These are phyloP conservation scores for Juncus effusus DNA, from an alignment of 176 grass and related monocot genomes.

Conservation along the genomic window DNA sequence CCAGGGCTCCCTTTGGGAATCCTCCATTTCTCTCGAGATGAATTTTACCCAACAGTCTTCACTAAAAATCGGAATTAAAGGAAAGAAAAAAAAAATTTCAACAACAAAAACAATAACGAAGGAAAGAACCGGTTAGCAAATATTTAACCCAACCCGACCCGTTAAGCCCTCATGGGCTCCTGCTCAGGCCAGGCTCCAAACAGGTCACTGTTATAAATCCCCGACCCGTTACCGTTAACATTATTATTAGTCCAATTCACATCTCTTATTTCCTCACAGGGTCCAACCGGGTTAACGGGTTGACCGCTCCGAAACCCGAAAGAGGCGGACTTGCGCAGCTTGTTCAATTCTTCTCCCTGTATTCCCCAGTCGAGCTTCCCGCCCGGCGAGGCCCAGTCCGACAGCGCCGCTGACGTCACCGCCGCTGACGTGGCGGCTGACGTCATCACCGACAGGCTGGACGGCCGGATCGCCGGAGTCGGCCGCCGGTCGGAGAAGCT, in stretches of 20 bases:
- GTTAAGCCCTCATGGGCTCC: conserved; percentile 74
- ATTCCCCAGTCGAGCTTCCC: conserved; percentile 92
- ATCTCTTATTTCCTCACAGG: conserved; percentile 49
- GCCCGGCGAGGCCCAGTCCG: conserved; percentile 76
- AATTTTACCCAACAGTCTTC: conserved; percentile 51
- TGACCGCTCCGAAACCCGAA: conserved; percentile 57
- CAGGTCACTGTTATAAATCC: conserved; percentile 46
- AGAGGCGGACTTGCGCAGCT: conserved; percentile 84
- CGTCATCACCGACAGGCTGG: conserved; percentile 55
- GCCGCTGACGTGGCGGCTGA: conserved; percentile 31
- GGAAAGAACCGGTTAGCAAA: conserved; percentile 88
- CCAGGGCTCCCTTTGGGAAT: conserved; percentile 77
- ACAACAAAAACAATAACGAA: conserved; percentile 66
- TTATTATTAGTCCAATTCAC: conserved; percentile 48
- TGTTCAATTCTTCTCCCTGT: conserved; percentile 93
- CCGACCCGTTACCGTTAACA: conserved; percentile 34
- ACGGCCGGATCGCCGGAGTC: conserved; percentile 26
- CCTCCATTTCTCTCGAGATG: conserved; percentile 42
- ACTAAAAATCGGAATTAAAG: conserved; percentile 51
- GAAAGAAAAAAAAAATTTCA: conserved; percentile 69
- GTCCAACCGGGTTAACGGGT: conserved; percentile 47
- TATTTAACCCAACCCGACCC: conserved; percentile 29
- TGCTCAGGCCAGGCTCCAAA: conserved; percentile 73
- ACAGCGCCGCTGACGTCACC: conserved; percentile 41
- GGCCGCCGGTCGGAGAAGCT: conserved; percentile 82